Conservation (phyloP, 2,329 filamentous ascomycete genomes). For the Alternaria longipes region DNA sequence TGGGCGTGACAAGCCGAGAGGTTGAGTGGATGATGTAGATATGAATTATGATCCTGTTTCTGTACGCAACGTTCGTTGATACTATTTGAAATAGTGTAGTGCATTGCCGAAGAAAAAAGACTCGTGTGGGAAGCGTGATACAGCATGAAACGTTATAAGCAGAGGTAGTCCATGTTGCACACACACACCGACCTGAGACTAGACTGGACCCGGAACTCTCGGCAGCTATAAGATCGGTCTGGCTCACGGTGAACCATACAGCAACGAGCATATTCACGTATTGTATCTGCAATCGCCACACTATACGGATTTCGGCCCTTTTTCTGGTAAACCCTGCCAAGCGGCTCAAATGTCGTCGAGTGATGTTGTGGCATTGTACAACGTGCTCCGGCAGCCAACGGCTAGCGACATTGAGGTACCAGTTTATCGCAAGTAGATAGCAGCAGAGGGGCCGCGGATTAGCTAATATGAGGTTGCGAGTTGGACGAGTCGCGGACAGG, state of each 20-base stretch:
- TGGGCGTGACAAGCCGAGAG: conserved; percentile 14
- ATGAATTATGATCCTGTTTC: neutral
- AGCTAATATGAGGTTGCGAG: conserved; percentile 10
- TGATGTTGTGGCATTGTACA: conserved; percentile 9
- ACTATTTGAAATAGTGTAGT: neutral
- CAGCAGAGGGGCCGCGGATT: conserved; percentile 8
- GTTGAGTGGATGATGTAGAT: neutral
- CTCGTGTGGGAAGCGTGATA: neutral
- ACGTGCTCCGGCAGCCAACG: conserved; percentile 12
- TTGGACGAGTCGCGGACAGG: conserved; percentile 1
- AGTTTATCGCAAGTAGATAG: conserved; percentile 9
- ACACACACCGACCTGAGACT: conserved; percentile 1
- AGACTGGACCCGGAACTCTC: neutral
- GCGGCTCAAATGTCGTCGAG: conserved; percentile 6
- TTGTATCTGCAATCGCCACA: conserved; percentile 1
- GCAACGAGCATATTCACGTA: neutral
- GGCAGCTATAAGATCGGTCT: neutral
- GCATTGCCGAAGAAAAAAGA: neutral
- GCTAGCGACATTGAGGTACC: conserved; percentile 8
- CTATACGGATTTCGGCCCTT: conserved; percentile 7
- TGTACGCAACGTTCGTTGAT: neutral
- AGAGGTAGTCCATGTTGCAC: neutral
- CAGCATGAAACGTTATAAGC: neutral
- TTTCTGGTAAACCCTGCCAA: neutral
- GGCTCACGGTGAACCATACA: neutral